Evolutionary conservation across 208 protist species (phyloP).

Genomic region (Trypanosoma cruzi): DNA sequence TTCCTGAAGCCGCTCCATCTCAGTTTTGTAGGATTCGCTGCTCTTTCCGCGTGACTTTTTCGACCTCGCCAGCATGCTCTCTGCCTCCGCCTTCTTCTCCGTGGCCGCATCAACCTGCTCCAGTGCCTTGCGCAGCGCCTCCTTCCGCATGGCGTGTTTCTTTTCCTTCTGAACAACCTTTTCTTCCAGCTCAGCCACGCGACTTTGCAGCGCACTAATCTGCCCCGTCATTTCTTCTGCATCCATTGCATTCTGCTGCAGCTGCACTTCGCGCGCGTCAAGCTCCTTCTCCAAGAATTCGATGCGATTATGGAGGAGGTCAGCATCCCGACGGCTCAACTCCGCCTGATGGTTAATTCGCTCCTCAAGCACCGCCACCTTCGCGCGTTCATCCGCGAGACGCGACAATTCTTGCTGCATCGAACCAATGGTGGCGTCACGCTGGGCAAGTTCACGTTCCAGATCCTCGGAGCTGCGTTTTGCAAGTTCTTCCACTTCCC

Average conservation of each 20-base stretch:
- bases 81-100: slow-evolving; percentile 43
- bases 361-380: slow-evolving; percentile 53
- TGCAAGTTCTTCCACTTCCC: slow-evolving; percentile 61
- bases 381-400: slow-evolving; percentile 49
- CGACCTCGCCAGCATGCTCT: slow-evolving; percentile 36
- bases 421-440: slow-evolving; percentile 43
- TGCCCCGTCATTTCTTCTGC: slow-evolving; percentile 22
- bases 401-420: slow-evolving; percentile 54
- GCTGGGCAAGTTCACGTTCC: slow-evolving; percentile 33
- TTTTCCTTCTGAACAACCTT: slow-evolving; percentile 34
- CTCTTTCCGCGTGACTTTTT: slow-evolving; percentile 9
- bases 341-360: slow-evolving; percentile 52
- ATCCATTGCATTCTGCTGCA: slow-evolving; percentile 25
- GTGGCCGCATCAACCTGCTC: slow-evolving; percentile 39
- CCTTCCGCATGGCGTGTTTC: slow-evolving; percentile 46
- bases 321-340: slow-evolving; percentile 11
- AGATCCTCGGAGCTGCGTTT: slow-evolving; percentile 53
- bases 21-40: slow-evolving; percentile 25
- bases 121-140: slow-evolving; percentile 42
- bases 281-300: slow-evolving; percentile 22
- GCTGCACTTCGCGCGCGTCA: slow-evolving; percentile 29
- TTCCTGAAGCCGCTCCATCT: slow-evolving; percentile 41
- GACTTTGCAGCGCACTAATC: slow-evolving; percentile 11
- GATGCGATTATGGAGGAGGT: slow-evolving; percentile 8
- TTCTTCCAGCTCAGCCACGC: slow-evolving; percentile 30